These are phyloP conservation scores for Cyberlindnera misumaiensis DNA, from an alignment of 805 yeast species.

Conservation along the genomic window DNA sequence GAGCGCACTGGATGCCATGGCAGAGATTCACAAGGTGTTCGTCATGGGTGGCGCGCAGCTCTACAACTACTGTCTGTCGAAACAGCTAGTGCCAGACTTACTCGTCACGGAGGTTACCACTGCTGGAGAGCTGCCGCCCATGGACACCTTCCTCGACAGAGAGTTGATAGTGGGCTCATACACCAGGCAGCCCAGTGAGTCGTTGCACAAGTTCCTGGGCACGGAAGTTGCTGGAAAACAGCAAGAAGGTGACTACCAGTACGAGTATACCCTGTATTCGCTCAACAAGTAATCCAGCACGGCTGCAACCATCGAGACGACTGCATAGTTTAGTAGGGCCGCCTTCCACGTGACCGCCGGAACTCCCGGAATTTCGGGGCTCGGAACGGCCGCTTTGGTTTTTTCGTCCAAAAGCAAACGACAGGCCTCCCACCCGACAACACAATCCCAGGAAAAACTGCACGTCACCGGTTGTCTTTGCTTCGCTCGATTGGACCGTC, in stretches of 20 bases:
- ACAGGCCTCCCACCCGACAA: no score
- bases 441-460: no score
- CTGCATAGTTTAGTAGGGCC: no score
- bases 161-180: slow-evolving; percentile 28
- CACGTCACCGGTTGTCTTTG: no score
- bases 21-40: slow-evolving; percentile 51
- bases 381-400: neutral
- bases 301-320: no score
- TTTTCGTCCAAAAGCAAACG: slow-evolving; percentile 1
- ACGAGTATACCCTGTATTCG: slow-evolving; percentile 58
- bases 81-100: slow-evolving; percentile 48
- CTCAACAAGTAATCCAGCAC: slow-evolving; percentile 9
- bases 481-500: no score
- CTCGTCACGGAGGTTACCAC: slow-evolving; percentile 61
- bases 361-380: neutral
- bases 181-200: slow-evolving; percentile 27
- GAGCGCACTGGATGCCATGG: slow-evolving; percentile 19
- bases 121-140: slow-evolving; percentile 29
- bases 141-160: slow-evolving; percentile 66
- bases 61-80: slow-evolving; percentile 46
- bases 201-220: slow-evolving; percentile 34
- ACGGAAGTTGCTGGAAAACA: slow-evolving; percentile 22
- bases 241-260: slow-evolving; percentile 45
- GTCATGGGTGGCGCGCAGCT: slow-evolving; percentile 93
- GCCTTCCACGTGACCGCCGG: neutral